These are phyloP conservation scores for Sisymbrium altissimum DNA, from an alignment of 345 rosid genomes.

Conservation along the genomic window DNA sequence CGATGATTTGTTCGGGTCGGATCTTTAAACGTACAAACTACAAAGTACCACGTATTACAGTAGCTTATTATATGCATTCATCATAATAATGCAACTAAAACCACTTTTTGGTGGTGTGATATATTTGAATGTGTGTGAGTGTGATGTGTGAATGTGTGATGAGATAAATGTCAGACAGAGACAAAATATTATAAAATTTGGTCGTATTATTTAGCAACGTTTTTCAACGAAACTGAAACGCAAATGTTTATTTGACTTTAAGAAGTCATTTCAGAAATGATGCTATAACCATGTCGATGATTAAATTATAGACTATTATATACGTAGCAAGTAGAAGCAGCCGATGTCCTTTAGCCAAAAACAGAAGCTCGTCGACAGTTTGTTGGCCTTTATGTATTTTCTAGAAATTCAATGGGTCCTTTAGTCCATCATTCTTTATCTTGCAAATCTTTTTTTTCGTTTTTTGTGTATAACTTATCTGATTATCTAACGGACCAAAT, in stretches of 20 bases:
- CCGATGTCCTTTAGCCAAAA: not conserved
- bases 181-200: not conserved
- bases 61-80: too few relatives aligned
- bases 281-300: too few relatives aligned
- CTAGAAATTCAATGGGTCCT: not conserved
- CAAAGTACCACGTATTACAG: not conserved
- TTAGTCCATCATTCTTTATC: not conserved
- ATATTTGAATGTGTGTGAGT: not conserved
- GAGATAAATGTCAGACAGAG: not conserved
- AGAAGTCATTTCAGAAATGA: not conserved
- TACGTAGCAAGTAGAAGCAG: too few relatives aligned
- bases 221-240: not conserved
- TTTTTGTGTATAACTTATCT: too few relatives aligned
- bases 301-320: too few relatives aligned
- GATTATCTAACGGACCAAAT: too few relatives aligned
- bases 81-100: not conserved
- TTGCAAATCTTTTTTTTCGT: not conserved
- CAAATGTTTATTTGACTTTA: not conserved
- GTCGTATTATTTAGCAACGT: not conserved
- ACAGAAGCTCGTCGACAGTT: constrained; percentile 1
- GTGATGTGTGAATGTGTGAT: not conserved
- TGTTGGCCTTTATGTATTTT: not conserved
- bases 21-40: not conserved
- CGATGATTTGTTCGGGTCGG: constrained; percentile 16
- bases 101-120: not conserved